Evolutionary conservation across 1,284 basidiomycete genomes (phyloP), one percentile per base, ranked within the genome.

Genomic region (Pseudozyma hubeiensis): DNA sequence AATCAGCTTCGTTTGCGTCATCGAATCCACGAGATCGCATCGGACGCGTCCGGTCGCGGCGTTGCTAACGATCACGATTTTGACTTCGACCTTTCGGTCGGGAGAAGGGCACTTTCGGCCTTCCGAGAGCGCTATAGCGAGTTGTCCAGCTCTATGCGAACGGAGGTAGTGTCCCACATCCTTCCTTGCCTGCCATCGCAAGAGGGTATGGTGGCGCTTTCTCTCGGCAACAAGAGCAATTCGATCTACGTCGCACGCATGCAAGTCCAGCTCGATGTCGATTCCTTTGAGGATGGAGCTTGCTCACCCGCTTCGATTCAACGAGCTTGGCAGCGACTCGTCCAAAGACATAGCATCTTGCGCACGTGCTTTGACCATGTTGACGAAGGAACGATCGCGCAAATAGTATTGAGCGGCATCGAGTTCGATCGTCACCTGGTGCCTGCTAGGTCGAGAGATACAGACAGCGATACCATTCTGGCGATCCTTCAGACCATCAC

Each of bases 301-400:
- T 50, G 47, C 11, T 37, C 49, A 33, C 24, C 49, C 30, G 49
- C 13, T 16, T 34, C 52, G 6, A 47, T 62, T 35, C 40, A 16
- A 19, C 37, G 17, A 3, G 59, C 59, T 31, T 62, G 59, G 52
- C 7, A 30, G 41, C 37, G 29, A 19, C 52, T 55, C 10, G 34
- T 47, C 8, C 34, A 49, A 31, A 30, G 46, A 13, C 59, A 62
- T 41, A 53, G 53, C 59, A 62, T 62, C 31, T 46, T 62, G 59
- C 59, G 59, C 16, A 62, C 59, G 4, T 62, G 59, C 47, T 62
- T 62, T 46, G 52, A 62, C 14, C 59, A 62, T 29, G 59, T 50
- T 16, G 59, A 62, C 41, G 54, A 56, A 13, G 45, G 13, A 9
- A 56, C 46, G n/a, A 56, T 56, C 54, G 54, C 54, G 10, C 54